Evolutionary conservation across 345 rosid genomes (phyloP).

Genomic region (Rhodamnia rubescens): DNA sequence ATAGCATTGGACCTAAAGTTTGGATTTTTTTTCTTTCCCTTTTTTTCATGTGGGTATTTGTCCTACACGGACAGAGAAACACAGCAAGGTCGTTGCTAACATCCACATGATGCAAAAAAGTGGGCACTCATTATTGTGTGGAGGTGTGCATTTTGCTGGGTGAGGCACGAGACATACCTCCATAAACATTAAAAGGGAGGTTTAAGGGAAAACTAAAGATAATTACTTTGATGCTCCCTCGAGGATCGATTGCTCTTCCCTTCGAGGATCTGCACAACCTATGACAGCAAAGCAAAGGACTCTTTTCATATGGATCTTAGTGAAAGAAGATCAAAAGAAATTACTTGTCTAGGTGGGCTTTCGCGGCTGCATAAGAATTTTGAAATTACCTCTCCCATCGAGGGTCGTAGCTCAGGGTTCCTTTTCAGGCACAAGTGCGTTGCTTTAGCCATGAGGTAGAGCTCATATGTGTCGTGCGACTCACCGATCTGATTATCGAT

Average conservation of each 20-base stretch:
- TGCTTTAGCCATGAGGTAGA: conserved; percentile 37
- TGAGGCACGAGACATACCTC: not conserved
- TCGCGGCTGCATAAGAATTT: not conserved
- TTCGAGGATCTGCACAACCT: conserved; percentile 46
- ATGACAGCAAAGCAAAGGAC: not conserved
- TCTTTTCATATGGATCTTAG: not conserved
- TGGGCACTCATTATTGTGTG: not conserved
- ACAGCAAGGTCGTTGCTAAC: not conserved
- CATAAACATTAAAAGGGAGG: not conserved
- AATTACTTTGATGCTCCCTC: not conserved
- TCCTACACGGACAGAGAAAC: not conserved
- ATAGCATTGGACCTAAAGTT: not conserved
- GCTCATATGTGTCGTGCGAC: conserved; percentile 23
- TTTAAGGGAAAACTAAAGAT: not conserved
- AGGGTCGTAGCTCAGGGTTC: conserved; percentile 46
- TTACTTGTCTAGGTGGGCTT: not conserved
- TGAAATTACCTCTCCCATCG: conserved; percentile 39
- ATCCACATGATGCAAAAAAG: not conserved
- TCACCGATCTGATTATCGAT: conserved; percentile 30
- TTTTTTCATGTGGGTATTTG: not conserved
- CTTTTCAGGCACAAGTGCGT: conserved; percentile 27
- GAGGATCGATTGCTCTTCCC: conserved; percentile 23
- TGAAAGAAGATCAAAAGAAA: not conserved
- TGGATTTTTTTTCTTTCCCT: not conserved
- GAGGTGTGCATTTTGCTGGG: not conserved